These are phyloP conservation scores for Triticum aestivum DNA, from an alignment of 176 grass and related monocot genomes.

Conservation along the genomic window IWGSC_CS_RefSeq_v2.1 NC_057806.1:547119617-547120116, in stretches of 20 bases:
- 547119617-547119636: conserved; percentile 22
- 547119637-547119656: not conserved
- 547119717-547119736: conserved; percentile 17
- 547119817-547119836: not conserved
- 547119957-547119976: not conserved
- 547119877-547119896: not conserved
- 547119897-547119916: not conserved
- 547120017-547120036: conserved; percentile 19
- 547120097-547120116: conserved; percentile 21
- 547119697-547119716: conserved; percentile 13
- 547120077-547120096: not conserved
- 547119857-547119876: conserved; percentile 5
- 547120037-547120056: not conserved
- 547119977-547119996: not conserved
- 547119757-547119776: not conserved
- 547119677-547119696: conserved; percentile 16
- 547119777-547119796: not conserved
- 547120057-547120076: not conserved
- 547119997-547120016: not conserved
- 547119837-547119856: conserved; percentile 6
- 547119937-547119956: not conserved
- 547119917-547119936: not conserved
- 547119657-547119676: conserved; percentile 7
- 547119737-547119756: not conserved
- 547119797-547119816: conserved; percentile 20